Evolutionary conservation across 106 monocot genomes (phyloP).

Genomic region (Apostasia shenzhenica): DNA sequence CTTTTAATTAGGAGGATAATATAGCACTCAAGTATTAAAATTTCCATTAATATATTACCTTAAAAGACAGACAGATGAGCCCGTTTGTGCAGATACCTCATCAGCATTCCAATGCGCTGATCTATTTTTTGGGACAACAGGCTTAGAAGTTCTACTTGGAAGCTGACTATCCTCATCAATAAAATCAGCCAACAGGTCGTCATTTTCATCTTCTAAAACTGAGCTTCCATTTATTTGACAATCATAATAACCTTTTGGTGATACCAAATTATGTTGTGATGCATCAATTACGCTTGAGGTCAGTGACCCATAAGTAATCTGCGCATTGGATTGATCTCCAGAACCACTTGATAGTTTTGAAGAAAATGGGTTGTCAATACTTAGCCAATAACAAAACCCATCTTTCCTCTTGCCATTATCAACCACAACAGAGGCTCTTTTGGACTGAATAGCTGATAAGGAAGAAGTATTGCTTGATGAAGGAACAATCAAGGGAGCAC

Average conservation of each 20-base stretch:
- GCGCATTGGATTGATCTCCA: slow-evolving; percentile 36
- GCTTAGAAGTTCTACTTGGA: slow-evolving; percentile 78
- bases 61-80: slow-evolving; percentile 80
- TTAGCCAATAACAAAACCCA: slow-evolving; percentile 81
- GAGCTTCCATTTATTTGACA: slow-evolving; percentile 34
- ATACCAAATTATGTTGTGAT: slow-evolving; percentile 22
- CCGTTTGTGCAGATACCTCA: slow-evolving; percentile 81
- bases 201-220: slow-evolving; percentile 78
- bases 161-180: slow-evolving; percentile 99
- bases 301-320: slow-evolving; percentile 25
- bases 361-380: slow-evolving; percentile 66
- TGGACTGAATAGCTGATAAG: slow-evolving; percentile 28
- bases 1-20: neutral
- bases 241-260: slow-evolving; percentile 14
- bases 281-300: slow-evolving; percentile 17
- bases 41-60: slow-evolving; percentile 35
- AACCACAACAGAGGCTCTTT: slow-evolving; percentile 15
- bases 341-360: slow-evolving; percentile 38
- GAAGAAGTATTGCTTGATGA: slow-evolving; percentile 21
- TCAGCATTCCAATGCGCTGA: slow-evolving; percentile 55
- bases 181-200: slow-evolving; percentile 95
- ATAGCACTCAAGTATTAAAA: neutral
- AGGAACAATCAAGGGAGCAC: slow-evolving; percentile 70
- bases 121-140: slow-evolving; percentile 20
- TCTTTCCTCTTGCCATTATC: slow-evolving; percentile 34